Evolutionary conservation across 768 basidiomycete genomes (phyloP).

Genomic region (Suillus alpinus): DNA sequence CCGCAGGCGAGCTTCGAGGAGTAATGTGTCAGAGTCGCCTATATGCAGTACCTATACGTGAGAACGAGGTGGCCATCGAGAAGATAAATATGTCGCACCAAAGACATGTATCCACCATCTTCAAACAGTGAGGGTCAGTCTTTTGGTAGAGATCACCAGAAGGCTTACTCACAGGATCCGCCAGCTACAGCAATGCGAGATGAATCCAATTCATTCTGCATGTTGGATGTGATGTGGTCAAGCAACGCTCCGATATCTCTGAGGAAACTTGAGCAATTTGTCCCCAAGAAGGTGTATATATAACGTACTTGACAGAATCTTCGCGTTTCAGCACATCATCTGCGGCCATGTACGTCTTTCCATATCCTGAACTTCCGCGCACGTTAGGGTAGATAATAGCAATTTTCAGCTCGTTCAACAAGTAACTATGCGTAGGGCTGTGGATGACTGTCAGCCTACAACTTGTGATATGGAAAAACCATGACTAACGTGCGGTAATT

Average conservation of each 20-base stretch:
- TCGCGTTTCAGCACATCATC: constrained; percentile 44
- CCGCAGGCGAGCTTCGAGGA: constrained; percentile 40
- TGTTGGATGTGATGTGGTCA: constrained; percentile 30
- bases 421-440: constrained; percentile 37
- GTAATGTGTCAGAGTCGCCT: constrained; percentile 41
- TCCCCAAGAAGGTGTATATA: background rate
- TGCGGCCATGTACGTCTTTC: constrained; percentile 35
- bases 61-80: background rate
- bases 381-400: constrained; percentile 44
- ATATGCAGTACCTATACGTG: background rate
- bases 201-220: constrained; percentile 33
- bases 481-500: constrained; percentile 29
- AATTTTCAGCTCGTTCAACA: constrained; percentile 40
- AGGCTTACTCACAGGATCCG: constrained; percentile 34
- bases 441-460: background rate
- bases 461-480: background rate
- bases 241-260: constrained; percentile 39
- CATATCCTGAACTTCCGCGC: constrained; percentile 41
- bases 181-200: constrained; percentile 41
- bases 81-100: constrained; percentile 22
- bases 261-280: background rate
- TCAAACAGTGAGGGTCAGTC: background rate
- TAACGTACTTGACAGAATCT: constrained; percentile 38
- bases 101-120: constrained; percentile 43
- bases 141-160: background rate